Percentiles rank a stretch among this genome's conserved stretches.
Conservation (phyloP, 305 asterid genomes). For the Fraxinus velutina region DNA sequence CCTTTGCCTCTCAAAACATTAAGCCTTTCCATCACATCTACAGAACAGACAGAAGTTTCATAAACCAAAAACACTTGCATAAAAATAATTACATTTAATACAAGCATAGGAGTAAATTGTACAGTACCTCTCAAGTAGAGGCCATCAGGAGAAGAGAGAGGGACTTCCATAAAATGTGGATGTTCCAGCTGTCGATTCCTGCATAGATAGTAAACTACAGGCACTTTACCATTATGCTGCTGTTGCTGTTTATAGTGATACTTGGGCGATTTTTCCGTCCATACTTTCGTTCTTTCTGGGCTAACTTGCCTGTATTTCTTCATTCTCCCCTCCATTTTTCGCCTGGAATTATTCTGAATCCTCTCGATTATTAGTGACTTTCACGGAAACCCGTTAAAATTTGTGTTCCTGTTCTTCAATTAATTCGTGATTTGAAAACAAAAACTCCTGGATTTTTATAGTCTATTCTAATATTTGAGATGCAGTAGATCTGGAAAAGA, state of each 20-base stretch:
- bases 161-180: conserved; percentile 51
- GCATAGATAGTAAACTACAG: neutral
- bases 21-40: conserved; percentile 82
- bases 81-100: neutral
- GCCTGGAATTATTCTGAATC: conserved; percentile 14
- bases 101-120: neutral
- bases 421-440: neutral
- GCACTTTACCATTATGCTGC: conserved; percentile 10
- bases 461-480: neutral
- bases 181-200: conserved; percentile 47
- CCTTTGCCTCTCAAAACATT: conserved; percentile 76
- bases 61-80: neutral
- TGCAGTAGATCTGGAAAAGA: conserved; percentile 28
- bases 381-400: conserved; percentile 7
- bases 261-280: conserved; percentile 78
- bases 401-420: neutral
- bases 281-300: conserved; percentile 81
- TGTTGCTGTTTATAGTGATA: conserved; percentile 35
- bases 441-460: neutral
- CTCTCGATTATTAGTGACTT: conserved; percentile 6
- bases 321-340: conserved; percentile 58
- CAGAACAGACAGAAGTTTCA: conserved; percentile 24
- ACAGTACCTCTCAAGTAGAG: conserved; percentile 41
- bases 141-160: conserved; percentile 42
- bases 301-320: conserved; percentile 60